These are phyloP conservation scores for Ophiostoma ips DNA, from an alignment of 2,329 filamentous ascomycete species.

Conservation along the genomic window DNA sequence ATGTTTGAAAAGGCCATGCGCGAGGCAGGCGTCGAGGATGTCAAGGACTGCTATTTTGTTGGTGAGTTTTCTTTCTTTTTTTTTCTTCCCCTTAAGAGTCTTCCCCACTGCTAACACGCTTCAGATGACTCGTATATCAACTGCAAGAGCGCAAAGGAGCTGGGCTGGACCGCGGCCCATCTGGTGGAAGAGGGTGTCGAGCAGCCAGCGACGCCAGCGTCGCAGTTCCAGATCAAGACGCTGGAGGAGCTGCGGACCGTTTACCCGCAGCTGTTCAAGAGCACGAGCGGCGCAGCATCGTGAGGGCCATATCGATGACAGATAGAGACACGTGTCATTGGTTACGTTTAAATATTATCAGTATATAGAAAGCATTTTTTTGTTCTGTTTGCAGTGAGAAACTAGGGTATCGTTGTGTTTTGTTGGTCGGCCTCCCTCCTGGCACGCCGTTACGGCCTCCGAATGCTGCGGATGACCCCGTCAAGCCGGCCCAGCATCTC, in stretches of 20 bases:
- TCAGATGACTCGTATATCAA: constrained; percentile 74
- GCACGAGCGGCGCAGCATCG: neutral
- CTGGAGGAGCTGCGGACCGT: constrained; percentile 60
- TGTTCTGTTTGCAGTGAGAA: too few relatives aligned
- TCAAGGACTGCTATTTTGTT: constrained; percentile 78
- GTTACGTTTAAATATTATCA: too few relatives aligned
- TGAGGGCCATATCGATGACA: too few relatives aligned
- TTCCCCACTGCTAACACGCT: neutral
- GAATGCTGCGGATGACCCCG: constrained; percentile 44
- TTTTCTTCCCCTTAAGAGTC: too few relatives aligned
- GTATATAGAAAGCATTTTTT: too few relatives aligned
- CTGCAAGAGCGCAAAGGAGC: constrained; percentile 57
- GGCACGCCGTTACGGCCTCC: constrained; percentile 24
- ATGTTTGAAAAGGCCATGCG: constrained; percentile 85
- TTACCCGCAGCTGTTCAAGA: constrained; percentile 79
- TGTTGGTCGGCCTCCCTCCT: neutral
- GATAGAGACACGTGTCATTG: too few relatives aligned
- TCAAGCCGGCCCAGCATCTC: constrained; percentile 47
- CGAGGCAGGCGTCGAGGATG: constrained; percentile 57
- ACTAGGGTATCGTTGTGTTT: neutral
- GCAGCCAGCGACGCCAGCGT: constrained; percentile 48
- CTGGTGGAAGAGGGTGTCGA: constrained; percentile 64
- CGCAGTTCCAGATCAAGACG: constrained; percentile 60
- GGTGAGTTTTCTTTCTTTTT: neutral
- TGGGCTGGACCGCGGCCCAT: constrained; percentile 80